Evolutionary conservation across 495 filamentous ascomycete genomes (phyloP), one percentile per base, ranked within the genome.

Genomic region (Polyplosphaeria fusca): DNA sequence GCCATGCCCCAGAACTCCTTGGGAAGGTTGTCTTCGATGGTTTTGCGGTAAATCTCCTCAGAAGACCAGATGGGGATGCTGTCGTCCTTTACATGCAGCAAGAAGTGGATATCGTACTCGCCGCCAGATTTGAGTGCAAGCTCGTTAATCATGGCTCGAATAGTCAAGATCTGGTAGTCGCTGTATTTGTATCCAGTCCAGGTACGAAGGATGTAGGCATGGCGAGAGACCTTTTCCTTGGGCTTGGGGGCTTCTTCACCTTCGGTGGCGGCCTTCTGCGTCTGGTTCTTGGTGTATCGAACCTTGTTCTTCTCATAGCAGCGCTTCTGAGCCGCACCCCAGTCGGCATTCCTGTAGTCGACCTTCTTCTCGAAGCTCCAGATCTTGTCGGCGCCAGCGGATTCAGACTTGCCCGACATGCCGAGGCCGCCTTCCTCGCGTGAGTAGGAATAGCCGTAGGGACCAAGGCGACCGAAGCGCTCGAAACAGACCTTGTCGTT

Each of bases 21-120:
- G 0, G 80, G 80, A 12, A 82, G 72, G 44, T 75, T 76, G 16
- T 77, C 74, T 35, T 71, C 58, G 20, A 83, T 54, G 0, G 75
- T 79, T 51, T 75, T 62, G 27, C 72, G 63, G 61, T 83, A 82
- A 4, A 74, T 58, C 28, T 76, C 77, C 5, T 71, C 58, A 2
- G 74, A 77, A 1, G 73, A 67, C 67, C 73, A 82, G 58, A 83
- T 82, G 14, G 77, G 74, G 30, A 78, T 72, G 60, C 59, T 71
- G 50, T 74, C 68, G 55, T 82, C 75, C 63, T 79, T 77, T 70
- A 82, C 79, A 49, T 83, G 79, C 13, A 83, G 75, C 4, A 83
- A 71, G 27, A 83, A 67, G 52, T 81, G 76, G 0, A 83, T 77
- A 55, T 82, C 79, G 47, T 82, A 82, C 63, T 83, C 79, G 40